phyloP scores from a whole-genome alignment of 192 early-diverging fungal species.

The Rhizoclosmatium globosum region DNA sequence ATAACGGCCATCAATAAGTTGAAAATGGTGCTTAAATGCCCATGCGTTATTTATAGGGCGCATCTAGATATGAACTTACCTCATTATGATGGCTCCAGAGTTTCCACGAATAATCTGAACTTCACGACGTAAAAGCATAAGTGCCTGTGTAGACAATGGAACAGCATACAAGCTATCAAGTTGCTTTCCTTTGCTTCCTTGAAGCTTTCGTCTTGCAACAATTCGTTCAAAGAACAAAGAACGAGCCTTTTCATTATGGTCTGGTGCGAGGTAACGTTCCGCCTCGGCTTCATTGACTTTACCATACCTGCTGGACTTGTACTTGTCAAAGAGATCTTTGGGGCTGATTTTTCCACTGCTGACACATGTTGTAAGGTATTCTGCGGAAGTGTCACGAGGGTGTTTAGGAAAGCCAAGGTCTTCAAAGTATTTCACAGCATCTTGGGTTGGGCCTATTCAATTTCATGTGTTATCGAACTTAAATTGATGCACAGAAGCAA shows the following conservation, averaged over 20 bases:
- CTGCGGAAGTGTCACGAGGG: conserved; percentile 28
- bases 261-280: background rate
- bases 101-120: conserved; percentile 67
- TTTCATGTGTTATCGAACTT: no score
- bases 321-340: conserved; percentile 7
- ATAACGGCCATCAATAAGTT: conserved; percentile 72
- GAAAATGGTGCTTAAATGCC: conserved; percentile 48
- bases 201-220: background rate
- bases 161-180: conserved; percentile 17
- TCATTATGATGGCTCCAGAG: conserved; percentile 60
- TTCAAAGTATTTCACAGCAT: conserved; percentile 37
- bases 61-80: conserved; percentile 35
- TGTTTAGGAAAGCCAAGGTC: conserved; percentile 16
- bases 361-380: conserved; percentile 30
- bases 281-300: background rate
- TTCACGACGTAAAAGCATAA: conserved; percentile 64
- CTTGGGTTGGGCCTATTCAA: conserved; percentile 8
- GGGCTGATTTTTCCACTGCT: conserved; percentile 18
- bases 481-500: background rate
- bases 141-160: background rate
- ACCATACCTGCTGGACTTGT: conserved; percentile 12
- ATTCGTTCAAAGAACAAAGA: background rate
- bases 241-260: background rate
- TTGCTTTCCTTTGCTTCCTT: conserved; percentile 10
- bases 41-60: background rate